Base-by-base conservation (phyloP, 106 monocot genomes). In the Dioscorea dumetorum region DNA sequence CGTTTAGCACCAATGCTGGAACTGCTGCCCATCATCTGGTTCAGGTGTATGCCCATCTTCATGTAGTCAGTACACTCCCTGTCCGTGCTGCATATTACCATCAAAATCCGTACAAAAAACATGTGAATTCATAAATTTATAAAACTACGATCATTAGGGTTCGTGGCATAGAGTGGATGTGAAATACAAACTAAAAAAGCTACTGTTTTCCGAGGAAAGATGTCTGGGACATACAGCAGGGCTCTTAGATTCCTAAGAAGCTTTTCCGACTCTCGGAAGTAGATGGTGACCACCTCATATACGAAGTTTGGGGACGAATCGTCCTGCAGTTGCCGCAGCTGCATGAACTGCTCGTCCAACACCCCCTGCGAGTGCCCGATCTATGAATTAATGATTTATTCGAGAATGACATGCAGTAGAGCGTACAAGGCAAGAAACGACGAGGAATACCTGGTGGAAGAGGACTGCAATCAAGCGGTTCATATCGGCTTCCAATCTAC, bases 11-110 rank as follows among this genome's bases (percentile, higher is more conserved):
- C 81, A 69, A 81, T 66, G 69, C 81, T 82, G 16, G 81, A 82
- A 59, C 81, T 82, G 76, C 81, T 82, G 33, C 81, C 81, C 69
- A 69, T 77, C 24, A 82, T 59, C 57, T 82, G 76, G 73, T 77
- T 82, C 24, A 82, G 4, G 22, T 77, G 72, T 11, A 65, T 32
- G 2, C 64, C 73, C n/a, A 82, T 77, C 76, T 73, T 82, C 50
- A 13, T 33, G 12, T 77, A 82, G 28, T 82, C 81, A 18, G 64
- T 66, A 19, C 48, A 35, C 35, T 82, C 81, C 15, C 63, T 60
- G 14, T 71, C 81, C 58, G 33, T 59, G 5, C 81, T 82, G 51
- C 35, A 8, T 11, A 21, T 64, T 41, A 41, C 10, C 41, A 41
- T 48, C 52, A 64, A 54, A 48, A 5, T 18, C 16, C 22, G 28